phyloP scores from a whole-genome alignment of 495 filamentous ascomycete species.

The Schizothecium vesticola region DNA sequence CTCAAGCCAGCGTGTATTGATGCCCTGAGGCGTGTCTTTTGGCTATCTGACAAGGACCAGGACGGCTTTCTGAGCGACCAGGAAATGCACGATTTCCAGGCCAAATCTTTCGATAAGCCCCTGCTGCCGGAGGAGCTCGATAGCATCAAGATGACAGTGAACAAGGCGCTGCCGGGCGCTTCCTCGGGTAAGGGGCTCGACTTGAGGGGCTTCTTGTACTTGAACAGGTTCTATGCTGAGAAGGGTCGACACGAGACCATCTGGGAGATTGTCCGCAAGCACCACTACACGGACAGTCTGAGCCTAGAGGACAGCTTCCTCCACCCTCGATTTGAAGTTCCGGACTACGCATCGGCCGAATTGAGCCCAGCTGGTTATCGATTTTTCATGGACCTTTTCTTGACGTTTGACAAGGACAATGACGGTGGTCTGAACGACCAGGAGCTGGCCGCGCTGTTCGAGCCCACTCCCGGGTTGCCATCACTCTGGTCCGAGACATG shows the following conservation, averaged over 20 bases:
- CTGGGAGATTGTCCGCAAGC: slow-evolving; percentile 93
- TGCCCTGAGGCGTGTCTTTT: slow-evolving; percentile 85
- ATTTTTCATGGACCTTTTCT: slow-evolving; percentile 95
- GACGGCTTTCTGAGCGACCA: slow-evolving; percentile 89
- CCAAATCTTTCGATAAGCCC: slow-evolving; percentile 83
- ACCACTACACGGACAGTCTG: slow-evolving; percentile 92
- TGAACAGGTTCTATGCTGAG: slow-evolving; percentile 94
- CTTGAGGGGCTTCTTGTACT: slow-evolving; percentile 71
- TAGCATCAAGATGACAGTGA: slow-evolving; percentile 81
- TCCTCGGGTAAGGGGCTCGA: slow-evolving; percentile 69
- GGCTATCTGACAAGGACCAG: slow-evolving; percentile 91
- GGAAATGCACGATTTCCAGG: slow-evolving; percentile 86
- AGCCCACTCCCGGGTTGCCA: slow-evolving; percentile 86
- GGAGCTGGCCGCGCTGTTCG: slow-evolving; percentile 81
- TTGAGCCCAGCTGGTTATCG: slow-evolving; percentile 91
- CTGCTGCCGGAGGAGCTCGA: slow-evolving; percentile 71
- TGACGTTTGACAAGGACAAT: slow-evolving; percentile 93
- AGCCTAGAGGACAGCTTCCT: slow-evolving; percentile 85
- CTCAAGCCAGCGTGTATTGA: slow-evolving; percentile 84
- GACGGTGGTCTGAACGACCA: slow-evolving; percentile 85
- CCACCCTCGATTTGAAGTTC: slow-evolving; percentile 91
- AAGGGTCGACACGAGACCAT: slow-evolving; percentile 98
- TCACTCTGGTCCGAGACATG: slow-evolving; percentile 75
- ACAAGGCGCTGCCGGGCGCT: slow-evolving; percentile 58
- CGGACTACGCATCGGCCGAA: slow-evolving; percentile 84